Evolutionary conservation across 805 yeast species (phyloP), one percentile per base, ranked within the genome.

Genomic region (Dipodascus albidus): DNA sequence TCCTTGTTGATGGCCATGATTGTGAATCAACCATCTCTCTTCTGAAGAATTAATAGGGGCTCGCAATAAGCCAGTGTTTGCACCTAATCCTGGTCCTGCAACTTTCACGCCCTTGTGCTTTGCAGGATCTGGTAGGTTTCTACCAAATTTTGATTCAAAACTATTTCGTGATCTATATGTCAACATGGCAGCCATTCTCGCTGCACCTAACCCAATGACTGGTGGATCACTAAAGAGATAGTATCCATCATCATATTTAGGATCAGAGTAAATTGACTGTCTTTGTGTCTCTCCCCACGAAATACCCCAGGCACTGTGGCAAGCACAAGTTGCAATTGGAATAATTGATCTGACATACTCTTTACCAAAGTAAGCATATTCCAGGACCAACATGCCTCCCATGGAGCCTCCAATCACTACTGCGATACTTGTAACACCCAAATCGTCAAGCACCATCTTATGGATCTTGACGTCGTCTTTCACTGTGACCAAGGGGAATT

Each of bases 221-320:
- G 99, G 99, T 2, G 89, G 95, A 53, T 83, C 87, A n/a, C 78
- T 77, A 31, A 78, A 71, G 11, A 81, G 70, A 65, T 87, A 91
- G 68, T 87, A 89, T 1, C 99, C 99, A 63, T 90, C 96, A 53
- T 79, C 75, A 67, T 89, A 93, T 64, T 85, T 85, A 8, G 98
- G 98, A 66, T 93, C 99, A 11, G 96, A 84, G 69, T 90, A 93
- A 24, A 93, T 88, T 58, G 96, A 82, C 67, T 93, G 99, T 61
- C 99, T 78, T 70, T 93, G 99, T 1, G 99, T 95, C 65, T 93
- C 99, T 53, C 95, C 91, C 99, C 99, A 93, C 2, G 96, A 87
- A 44, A 93, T 93, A 60, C 98, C 93, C 99, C 99, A 93, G 0
- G 99, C 99, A 1, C 95, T 85, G 48, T 90, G 95, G 63, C 95